Percentiles rank a stretch among this genome's conserved stretches.
Conservation (phyloP, 164 flowering plant species). For the Magnolia officinalis region DNA sequence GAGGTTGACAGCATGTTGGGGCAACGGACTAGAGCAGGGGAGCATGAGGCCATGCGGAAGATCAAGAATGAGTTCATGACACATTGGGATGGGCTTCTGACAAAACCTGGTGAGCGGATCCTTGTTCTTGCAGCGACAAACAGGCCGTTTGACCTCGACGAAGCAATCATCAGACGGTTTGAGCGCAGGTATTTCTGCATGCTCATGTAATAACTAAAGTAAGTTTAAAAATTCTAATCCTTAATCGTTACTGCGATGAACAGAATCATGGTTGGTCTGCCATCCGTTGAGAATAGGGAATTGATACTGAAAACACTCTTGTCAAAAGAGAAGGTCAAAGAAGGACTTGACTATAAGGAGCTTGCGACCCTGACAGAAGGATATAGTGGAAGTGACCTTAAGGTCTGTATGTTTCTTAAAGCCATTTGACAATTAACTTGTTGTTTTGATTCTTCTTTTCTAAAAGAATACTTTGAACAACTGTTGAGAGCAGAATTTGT, state of each 20-base stretch:
- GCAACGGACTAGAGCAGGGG: slow-evolving; percentile 82
- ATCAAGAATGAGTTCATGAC: slow-evolving; percentile 98
- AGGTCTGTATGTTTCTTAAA: slow-evolving; percentile 41
- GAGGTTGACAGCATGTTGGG: slow-evolving; percentile 99
- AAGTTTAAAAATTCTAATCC: not conserved
- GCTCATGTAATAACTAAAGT: not conserved
- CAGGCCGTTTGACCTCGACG: slow-evolving; percentile 97
- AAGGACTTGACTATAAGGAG: slow-evolving; percentile 68
- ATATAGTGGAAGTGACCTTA: slow-evolving; percentile 88
- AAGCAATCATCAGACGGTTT: slow-evolving; percentile 94
- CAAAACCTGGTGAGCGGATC: slow-evolving; percentile 75
- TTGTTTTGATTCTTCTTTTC: not conserved
- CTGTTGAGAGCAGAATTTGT: slow-evolving; percentile 66
- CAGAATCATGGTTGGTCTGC: slow-evolving; percentile 94
- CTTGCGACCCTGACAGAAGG: slow-evolving; percentile 93
- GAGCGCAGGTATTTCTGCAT: slow-evolving; percentile 64
- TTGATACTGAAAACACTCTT: slow-evolving; percentile 68
- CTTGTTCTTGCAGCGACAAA: slow-evolving; percentile 97
- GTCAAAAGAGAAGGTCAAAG: slow-evolving; percentile 69
- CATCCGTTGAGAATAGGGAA: slow-evolving; percentile 69
- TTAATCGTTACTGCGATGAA: not conserved
- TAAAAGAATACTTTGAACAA: slow-evolving; percentile 7
- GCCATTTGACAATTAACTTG: not conserved
- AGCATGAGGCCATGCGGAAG: slow-evolving; percentile 96
- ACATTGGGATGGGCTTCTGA: slow-evolving; percentile 93